Percentiles rank a stretch among this genome's conserved stretches.
Evolutionary conservation across 139 green algal genomes (phyloP).

Genomic region (Zygnema circumcarinatum): DNA sequence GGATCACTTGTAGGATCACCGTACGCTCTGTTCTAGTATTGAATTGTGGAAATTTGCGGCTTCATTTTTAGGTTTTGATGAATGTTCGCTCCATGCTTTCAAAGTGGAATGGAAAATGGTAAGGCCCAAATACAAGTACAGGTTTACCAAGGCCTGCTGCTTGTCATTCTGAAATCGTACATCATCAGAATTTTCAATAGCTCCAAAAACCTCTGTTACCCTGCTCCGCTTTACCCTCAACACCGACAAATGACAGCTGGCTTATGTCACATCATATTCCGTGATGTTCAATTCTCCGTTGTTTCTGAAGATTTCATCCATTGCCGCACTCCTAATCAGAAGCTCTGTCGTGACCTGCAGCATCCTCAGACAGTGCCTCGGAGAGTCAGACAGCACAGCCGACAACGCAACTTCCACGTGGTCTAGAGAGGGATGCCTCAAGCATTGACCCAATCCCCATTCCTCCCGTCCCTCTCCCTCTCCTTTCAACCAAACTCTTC

Average conservation of each 20-base stretch:
- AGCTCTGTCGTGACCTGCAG: not conserved
- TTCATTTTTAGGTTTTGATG: too few relatives aligned
- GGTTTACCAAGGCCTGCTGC: not conserved
- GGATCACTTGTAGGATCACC: too few relatives aligned
- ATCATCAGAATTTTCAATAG: too few relatives aligned
- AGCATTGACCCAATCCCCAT: not conserved
- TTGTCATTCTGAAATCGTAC: too few relatives aligned
- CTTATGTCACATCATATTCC: not conserved
- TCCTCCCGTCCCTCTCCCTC: not conserved
- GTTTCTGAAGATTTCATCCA: not conserved
- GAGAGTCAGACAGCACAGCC: not conserved
- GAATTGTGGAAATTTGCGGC: too few relatives aligned
- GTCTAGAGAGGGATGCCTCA: not conserved
- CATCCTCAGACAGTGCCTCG: not conserved
- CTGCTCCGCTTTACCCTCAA: not conserved
- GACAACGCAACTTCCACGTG: not conserved
- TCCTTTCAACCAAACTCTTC: not conserved
- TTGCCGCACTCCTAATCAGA: not conserved
- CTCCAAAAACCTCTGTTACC: not conserved
- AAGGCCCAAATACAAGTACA: not conserved
- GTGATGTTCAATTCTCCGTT: not conserved
- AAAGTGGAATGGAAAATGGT: not conserved
- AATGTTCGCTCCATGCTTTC: too few relatives aligned
- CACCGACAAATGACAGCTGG: not conserved
- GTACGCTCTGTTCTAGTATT: too few relatives aligned